phyloP scores from a whole-genome alignment of 768 basidiomycete genomes.

The Panaeolus papilionaceus region DNA sequence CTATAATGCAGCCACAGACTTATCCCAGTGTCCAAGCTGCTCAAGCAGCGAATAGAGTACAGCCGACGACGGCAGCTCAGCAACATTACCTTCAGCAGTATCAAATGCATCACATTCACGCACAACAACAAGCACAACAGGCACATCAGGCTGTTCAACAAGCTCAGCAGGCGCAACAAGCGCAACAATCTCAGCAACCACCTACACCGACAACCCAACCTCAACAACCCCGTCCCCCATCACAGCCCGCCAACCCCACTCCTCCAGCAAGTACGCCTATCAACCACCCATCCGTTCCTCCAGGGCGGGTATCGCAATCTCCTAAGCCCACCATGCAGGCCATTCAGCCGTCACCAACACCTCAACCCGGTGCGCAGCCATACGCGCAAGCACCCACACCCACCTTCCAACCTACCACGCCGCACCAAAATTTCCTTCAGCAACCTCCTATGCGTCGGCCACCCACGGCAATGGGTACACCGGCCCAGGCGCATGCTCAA shows the following conservation, averaged over 20 bases:
- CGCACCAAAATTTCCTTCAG: conserved; percentile 25
- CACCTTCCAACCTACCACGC: conserved; percentile 21
- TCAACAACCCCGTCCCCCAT: conserved; percentile 24
- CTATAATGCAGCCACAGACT: conserved; percentile 44
- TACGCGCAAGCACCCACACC: conserved; percentile 1
- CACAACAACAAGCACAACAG: conserved; percentile 24
- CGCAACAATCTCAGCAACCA: conserved; percentile 22
- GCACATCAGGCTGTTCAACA: conserved; percentile 21
- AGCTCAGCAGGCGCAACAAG: conserved; percentile 25
- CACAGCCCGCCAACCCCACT: conserved; percentile 25
- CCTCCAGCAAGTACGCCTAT: conserved; percentile 14
- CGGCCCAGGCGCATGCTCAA: conserved; percentile 18
- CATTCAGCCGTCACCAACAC: conserved; percentile 24
- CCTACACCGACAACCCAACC: conserved; percentile 23
- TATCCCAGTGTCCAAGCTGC: conserved; percentile 43
- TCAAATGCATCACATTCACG: conserved; percentile 27
- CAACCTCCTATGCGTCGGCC: conserved; percentile 20
- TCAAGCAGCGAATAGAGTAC: conserved; percentile 41
- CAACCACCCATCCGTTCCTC: conserved; percentile 23
- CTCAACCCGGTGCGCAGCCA: conserved; percentile 16
- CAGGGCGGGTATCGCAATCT: conserved; percentile 24
- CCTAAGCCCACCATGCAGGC: conserved; percentile 24
- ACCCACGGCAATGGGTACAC: conserved; percentile 16
- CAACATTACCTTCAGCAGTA: conserved; percentile 23
- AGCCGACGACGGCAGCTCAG: conserved; percentile 44